A percentile compares a stretch with the other conserved stretches of the same genome.
phyloP scores from a whole-genome alignment of 148 eudicot species.

The Camellia japonica region DNA sequence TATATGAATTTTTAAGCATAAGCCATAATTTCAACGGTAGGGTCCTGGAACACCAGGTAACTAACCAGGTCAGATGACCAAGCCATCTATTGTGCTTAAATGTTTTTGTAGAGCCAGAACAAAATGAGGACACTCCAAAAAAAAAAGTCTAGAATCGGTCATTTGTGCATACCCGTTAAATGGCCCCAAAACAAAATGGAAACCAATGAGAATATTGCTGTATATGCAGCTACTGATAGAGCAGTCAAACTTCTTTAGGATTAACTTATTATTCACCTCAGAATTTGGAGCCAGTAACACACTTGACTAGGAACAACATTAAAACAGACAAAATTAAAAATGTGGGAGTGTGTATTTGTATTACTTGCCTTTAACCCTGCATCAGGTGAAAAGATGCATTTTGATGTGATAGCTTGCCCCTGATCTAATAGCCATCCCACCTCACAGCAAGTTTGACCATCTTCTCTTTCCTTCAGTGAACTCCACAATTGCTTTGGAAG shows the following conservation, averaged over 20 bases:
- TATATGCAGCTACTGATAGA: too few species aligned
- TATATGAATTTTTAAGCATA: neutral
- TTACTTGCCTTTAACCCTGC: slow-evolving; percentile 58
- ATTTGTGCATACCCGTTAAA: too few species aligned
- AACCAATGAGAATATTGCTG: too few species aligned
- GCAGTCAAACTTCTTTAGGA: too few species aligned
- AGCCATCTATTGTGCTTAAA: neutral
- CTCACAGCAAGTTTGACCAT: slow-evolving; percentile 64
- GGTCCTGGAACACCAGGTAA: neutral
- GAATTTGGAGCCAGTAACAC: too few species aligned
- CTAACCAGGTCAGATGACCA: neutral
- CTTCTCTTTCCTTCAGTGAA: slow-evolving; percentile 47
- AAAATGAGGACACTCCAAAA: neutral
- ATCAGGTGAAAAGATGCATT: slow-evolving; percentile 60
- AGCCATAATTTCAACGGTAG: too few species aligned
- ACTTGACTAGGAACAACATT: too few species aligned
- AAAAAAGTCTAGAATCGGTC: too few species aligned
- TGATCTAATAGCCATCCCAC: slow-evolving; percentile 78
- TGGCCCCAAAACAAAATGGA: too few species aligned
- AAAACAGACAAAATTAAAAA: neutral
- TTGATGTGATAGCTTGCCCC: slow-evolving; percentile 71
- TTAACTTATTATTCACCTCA: too few species aligned
- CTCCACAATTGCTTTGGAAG: slow-evolving; percentile 86
- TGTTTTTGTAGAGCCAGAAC: neutral
- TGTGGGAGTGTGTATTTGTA: neutral